phyloP scores from a whole-genome alignment of 2,329 filamentous ascomycete species.

The Capronia americana region DNA sequence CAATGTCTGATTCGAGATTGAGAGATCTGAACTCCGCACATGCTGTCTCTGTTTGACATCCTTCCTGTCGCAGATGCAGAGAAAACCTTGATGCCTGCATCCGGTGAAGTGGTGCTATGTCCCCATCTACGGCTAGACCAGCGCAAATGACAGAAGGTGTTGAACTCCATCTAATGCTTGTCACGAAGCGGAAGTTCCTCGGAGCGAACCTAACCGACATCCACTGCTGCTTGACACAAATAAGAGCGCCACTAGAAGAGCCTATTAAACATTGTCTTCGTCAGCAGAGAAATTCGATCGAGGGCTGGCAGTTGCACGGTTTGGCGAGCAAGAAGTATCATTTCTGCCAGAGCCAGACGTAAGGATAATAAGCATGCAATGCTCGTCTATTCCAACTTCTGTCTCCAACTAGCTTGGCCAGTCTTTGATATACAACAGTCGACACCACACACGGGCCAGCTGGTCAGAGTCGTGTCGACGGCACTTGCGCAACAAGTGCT shows the following conservation, averaged over 20 bases:
- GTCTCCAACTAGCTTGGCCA: neutral
- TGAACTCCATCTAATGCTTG: neutral
- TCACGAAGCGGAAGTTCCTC: neutral
- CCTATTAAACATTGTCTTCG: neutral
- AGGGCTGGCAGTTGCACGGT: neutral
- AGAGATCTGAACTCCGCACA: neutral
- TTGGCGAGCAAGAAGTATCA: neutral
- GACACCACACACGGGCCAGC: neutral
- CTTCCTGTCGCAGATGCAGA: neutral
- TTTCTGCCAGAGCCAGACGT: neutral
- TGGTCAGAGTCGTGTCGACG: neutral
- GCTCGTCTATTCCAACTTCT: slow-evolving; percentile 1
- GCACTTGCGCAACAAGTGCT: neutral
- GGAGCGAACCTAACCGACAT: neutral
- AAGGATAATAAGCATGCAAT: neutral
- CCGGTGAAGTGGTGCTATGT: neutral
- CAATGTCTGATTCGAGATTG: slow-evolving; percentile 2
- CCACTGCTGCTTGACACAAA: neutral
- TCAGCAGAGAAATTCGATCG: neutral
- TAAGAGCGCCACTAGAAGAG: neutral
- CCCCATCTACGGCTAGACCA: neutral
- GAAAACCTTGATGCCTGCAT: neutral
- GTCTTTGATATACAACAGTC: neutral
- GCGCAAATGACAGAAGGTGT: neutral
- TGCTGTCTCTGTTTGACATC: neutral